Evolutionary conservation across 345 rosid species (phyloP), one percentile per base, ranked within the genome.

Genomic region (Cardamine occulta): DNA sequence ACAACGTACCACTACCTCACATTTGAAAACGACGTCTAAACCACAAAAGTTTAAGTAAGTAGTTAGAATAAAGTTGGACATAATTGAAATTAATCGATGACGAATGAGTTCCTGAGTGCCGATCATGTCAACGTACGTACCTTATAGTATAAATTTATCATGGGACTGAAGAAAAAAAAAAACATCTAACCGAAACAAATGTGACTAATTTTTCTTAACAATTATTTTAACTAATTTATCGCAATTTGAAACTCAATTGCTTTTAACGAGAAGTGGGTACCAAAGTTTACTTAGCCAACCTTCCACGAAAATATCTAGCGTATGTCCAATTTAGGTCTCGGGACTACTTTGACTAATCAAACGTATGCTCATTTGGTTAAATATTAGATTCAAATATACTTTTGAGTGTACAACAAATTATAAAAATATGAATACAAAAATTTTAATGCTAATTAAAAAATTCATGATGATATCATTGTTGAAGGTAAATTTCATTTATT

Each of bases 1-100:
- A 39, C 9, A 24, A 66, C 44, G 35, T 68, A 14, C 42, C 42
- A 59, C 26, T 28, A 68, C 70, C 44, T 69, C 32, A 70, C 28
- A 77, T 26, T 55, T 28, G 71, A 77, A 31, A 56, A 28, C 21
- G 53, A 47, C 66, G 18, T 63, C 44, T 56, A 47, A 70, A 45
- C 66, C 1, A 35, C 19, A 70, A 18, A 35, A 49, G 15, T 45
- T 70, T 42, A 3, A 32, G 12, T 42, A 62, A 21, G 12, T 68
- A 44, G 29, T 21, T 49, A 24, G 3, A 4, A 52, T 51, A 61
- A 40, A 60, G 6, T 19, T 34, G 23, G 14, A 42, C 57, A 29
- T 13, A 31, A 40, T 31, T 60, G 13, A 75, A 67, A 21, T 55
- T 40, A 68, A 35, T 12, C 23, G 4, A 37, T 3, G 48, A 39